Percentiles rank a stretch among this genome's conserved stretches.
Conservation (phyloP, 768 basidiomycete genomes). For the Mrakia frigida region DNA sequence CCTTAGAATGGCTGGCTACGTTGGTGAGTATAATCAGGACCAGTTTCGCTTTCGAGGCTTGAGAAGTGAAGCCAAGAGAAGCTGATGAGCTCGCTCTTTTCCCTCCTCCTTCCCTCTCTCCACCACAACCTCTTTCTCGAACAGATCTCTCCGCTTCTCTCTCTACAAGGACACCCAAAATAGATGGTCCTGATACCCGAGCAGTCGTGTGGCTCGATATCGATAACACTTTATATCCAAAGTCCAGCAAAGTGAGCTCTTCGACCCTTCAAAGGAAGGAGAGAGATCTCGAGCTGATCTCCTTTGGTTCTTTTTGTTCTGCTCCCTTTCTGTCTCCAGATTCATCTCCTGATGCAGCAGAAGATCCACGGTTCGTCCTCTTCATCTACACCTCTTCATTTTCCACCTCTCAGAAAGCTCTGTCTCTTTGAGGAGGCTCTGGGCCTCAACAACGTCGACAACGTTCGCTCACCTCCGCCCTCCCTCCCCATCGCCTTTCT, state of each 20-base stretch:
- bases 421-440: no score
- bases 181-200: conserved; percentile 52
- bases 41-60: no score
- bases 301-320: neutral
- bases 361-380: conserved; percentile 62
- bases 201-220: conserved; percentile 74
- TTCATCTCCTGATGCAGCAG: conserved; percentile 71
- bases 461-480: conserved; percentile 9
- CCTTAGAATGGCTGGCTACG: conserved; percentile 26
- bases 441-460: conserved; percentile 1
- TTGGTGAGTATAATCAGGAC: neutral
- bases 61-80: no score
- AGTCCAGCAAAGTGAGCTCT: conserved; percentile 49
- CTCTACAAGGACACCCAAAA: conserved; percentile 4
- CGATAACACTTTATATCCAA: conserved; percentile 81
- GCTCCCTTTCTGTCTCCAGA: conserved; percentile 42
- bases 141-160: conserved; percentile 19
- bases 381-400: neutral
- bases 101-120: neutral
- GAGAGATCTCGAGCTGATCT: neutral
- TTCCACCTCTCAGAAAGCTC: neutral
- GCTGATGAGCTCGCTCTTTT: conserved; percentile 1
- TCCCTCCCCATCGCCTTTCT: neutral
- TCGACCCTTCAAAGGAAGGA: neutral
- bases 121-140: neutral